Conservation (phyloP, 1,284 basidiomycete genomes). For the Sutorius eximius region DNA sequence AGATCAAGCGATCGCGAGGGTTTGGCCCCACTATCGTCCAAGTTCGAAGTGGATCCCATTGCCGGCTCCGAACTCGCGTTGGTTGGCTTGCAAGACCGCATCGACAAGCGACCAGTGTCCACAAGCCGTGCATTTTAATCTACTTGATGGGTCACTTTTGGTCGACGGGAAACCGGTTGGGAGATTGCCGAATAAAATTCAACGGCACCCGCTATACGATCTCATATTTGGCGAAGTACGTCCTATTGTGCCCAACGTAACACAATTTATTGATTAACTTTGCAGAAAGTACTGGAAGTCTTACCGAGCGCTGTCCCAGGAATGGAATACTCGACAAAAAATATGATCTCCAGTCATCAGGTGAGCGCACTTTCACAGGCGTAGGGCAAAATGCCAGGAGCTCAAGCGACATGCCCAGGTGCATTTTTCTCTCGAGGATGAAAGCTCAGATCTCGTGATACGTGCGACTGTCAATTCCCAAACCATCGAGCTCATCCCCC, state of each 20-base stretch:
- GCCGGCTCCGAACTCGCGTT: conserved; percentile 34
- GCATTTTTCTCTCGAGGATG: conserved; percentile 11
- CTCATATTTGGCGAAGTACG: conserved; percentile 35
- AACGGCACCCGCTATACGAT: conserved; percentile 34
- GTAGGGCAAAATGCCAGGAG: background rate
- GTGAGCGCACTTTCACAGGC: background rate
- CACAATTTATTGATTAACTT: background rate
- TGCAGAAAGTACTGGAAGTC: background rate
- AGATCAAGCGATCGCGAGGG: conserved; percentile 33
- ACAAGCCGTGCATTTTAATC: conserved; percentile 39
- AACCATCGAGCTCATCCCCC: conserved; percentile 41
- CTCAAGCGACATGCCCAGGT: background rate
- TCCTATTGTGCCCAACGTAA: background rate
- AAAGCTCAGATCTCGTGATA: conserved; percentile 30
- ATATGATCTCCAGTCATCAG: background rate
- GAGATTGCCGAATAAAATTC: conserved; percentile 38
- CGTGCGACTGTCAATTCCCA: conserved; percentile 18
- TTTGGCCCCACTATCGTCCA: conserved; percentile 39
- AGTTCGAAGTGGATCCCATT: conserved; percentile 35
- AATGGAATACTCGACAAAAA: background rate
- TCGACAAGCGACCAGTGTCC: background rate
- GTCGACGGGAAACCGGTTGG: conserved; percentile 43
- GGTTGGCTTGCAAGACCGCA: conserved; percentile 34
- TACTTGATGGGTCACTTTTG: conserved; percentile 42
- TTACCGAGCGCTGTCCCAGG: background rate